Percentiles rank a stretch among this genome's conserved stretches.
These are phyloP conservation scores for Hymenotorrendiella dingleyae DNA, from an alignment of 2,329 filamentous ascomycete species.

Conservation along the genomic window DNA sequence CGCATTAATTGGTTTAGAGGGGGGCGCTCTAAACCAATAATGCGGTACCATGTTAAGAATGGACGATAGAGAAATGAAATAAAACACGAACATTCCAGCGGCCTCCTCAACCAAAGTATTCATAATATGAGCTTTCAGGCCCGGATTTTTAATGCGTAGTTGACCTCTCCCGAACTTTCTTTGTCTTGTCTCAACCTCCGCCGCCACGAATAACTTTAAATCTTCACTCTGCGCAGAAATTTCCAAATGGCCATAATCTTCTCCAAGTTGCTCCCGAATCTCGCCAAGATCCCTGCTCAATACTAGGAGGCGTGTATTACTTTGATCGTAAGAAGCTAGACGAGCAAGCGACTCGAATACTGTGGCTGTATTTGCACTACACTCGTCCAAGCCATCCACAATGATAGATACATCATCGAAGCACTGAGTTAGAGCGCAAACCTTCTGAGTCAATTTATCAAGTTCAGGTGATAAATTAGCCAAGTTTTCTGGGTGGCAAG, in stretches of 20 bases:
- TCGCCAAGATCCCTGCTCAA: constrained; percentile 4
- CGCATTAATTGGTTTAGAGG: too few relatives aligned
- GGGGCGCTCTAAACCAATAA: too few relatives aligned
- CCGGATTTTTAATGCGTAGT: not conserved
- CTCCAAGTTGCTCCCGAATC: constrained; percentile 8
- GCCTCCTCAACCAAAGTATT: not conserved
- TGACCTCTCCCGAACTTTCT: not conserved
- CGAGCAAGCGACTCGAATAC: not conserved
- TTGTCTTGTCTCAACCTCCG: constrained; percentile 18
- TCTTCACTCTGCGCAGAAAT: constrained; percentile 20
- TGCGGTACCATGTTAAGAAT: too few relatives aligned
- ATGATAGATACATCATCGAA: constrained; percentile 4
- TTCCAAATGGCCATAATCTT: not conserved
- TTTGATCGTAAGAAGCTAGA: not conserved
- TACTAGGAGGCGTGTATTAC: not conserved
- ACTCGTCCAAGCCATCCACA: constrained; percentile 8
- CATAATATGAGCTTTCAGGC: constrained; percentile 1
- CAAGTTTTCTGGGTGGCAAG: not conserved
- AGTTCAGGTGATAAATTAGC: not conserved
- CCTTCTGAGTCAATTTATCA: not conserved
- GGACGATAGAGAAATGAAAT: too few relatives aligned
- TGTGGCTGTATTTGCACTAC: not conserved
- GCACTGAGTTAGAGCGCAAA: not conserved
- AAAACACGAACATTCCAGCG: constrained; percentile 1
- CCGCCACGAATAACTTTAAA: constrained; percentile 16